These are phyloP conservation scores for Aquilaria malaccensis DNA, from an alignment of 345 rosid genomes.

Conservation along the genomic window DNA sequence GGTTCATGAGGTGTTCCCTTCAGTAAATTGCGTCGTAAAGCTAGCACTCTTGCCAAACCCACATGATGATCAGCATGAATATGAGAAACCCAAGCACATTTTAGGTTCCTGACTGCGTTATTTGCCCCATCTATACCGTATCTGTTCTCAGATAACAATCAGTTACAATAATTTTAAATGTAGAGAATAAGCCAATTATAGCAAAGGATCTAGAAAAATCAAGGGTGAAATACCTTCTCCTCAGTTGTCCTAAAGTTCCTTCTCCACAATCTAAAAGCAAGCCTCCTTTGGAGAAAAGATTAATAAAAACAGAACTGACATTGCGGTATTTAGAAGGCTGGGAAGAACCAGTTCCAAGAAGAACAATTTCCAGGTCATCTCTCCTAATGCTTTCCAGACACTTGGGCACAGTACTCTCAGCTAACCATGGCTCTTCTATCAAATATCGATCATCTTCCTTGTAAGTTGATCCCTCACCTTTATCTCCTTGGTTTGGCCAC, in stretches of 20 bases:
- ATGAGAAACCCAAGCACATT: constrained; percentile 89
- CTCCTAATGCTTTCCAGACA: constrained; percentile 72
- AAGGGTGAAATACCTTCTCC: constrained; percentile 50
- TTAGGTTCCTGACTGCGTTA: constrained; percentile 49
- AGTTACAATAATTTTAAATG: neutral
- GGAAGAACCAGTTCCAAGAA: constrained; percentile 95
- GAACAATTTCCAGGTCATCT: constrained; percentile 86
- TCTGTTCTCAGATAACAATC: constrained; percentile 25
- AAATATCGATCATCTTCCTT: constrained; percentile 22
- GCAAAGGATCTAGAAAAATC: neutral
- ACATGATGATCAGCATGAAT: constrained; percentile 96
- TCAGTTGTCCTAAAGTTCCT: constrained; percentile 93
- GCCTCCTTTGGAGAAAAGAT: constrained; percentile 74
- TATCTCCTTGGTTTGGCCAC: constrained; percentile 35
- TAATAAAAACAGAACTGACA: constrained; percentile 66
- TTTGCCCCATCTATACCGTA: constrained; percentile 79
- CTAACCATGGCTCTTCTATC: constrained; percentile 77
- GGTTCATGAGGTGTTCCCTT: constrained; percentile 68
- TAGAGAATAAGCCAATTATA: neutral
- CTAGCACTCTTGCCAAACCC: constrained; percentile 77
- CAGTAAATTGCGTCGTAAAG: constrained; percentile 69
- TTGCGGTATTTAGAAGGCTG: constrained; percentile 96
- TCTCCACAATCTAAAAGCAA: constrained; percentile 90
- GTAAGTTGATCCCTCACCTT: constrained; percentile 11
- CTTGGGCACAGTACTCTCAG: constrained; percentile 45